phyloP scores from a whole-genome alignment of 257 asterid species.

The Jaltomata sinuosa region DNA sequence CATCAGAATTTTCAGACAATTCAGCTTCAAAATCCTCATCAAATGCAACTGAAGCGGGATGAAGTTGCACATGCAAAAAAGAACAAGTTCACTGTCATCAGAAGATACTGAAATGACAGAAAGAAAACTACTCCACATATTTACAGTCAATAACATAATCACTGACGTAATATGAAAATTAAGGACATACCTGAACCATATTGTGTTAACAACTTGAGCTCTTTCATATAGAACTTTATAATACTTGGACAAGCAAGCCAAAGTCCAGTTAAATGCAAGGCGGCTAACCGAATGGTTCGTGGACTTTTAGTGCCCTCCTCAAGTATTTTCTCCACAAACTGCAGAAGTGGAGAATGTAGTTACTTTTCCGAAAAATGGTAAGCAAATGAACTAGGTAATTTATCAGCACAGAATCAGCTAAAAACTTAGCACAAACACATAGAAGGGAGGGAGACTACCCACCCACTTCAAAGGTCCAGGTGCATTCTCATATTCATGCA shows the following conservation, averaged over 20 bases:
- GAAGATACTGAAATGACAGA: not conserved
- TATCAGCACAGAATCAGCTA: not conserved
- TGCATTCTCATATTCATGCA: constrained; percentile 59
- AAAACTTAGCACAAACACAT: not conserved
- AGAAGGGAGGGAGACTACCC: constrained; percentile 15
- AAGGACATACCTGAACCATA: constrained; percentile 80
- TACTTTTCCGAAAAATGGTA: not conserved
- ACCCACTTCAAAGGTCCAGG: constrained; percentile 96
- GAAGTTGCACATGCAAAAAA: not conserved
- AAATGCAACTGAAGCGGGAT: constrained; percentile 59
- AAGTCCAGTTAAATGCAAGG: constrained; percentile 85
- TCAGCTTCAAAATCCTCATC: constrained; percentile 98
- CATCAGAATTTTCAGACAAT: constrained; percentile 73
- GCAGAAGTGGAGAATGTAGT: constrained; percentile 14
- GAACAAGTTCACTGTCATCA: not conserved
- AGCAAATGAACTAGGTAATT: not conserved
- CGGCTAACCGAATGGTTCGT: constrained; percentile 92
- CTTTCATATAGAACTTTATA: constrained; percentile 65
- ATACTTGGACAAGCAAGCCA: constrained; percentile 72
- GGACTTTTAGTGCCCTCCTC: constrained; percentile 96
- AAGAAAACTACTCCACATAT: not conserved
- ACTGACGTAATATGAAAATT: not conserved
- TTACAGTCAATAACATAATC: not conserved
- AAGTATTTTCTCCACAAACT: constrained; percentile 75
- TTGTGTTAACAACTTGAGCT: constrained; percentile 68